Evolutionary conservation across 495 filamentous ascomycete genomes (phyloP).

Genomic region (Cercophora newfieldiana): DNA sequence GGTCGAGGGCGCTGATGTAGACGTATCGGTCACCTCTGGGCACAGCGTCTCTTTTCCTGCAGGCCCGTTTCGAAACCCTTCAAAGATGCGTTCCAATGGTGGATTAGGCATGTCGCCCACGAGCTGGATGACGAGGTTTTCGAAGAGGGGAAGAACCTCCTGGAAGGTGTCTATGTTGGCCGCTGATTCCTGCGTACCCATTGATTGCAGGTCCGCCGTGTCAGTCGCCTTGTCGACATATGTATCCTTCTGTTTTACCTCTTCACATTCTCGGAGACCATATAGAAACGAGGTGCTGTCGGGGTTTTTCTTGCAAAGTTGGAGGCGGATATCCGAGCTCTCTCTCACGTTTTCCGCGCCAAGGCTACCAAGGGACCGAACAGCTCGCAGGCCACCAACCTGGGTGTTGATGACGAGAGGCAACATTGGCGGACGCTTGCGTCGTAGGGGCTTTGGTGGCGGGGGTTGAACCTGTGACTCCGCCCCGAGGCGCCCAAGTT

Average conservation of each 20-base stretch:
- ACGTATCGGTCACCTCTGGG: not conserved
- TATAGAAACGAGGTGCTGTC: not conserved
- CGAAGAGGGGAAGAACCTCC: slow-evolving; percentile 41
- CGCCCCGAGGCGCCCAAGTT: not conserved
- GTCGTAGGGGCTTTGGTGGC: not conserved
- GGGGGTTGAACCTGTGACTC: not conserved
- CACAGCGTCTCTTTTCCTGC: slow-evolving; percentile 21
- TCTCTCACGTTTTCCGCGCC: not conserved
- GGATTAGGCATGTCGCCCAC: slow-evolving; percentile 29
- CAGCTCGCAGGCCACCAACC: not conserved
- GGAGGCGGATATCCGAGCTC: not conserved
- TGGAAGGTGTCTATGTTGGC: slow-evolving; percentile 23
- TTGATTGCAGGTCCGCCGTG: slow-evolving; percentile 1
- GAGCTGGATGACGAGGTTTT: slow-evolving; percentile 46
- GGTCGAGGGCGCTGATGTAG: not conserved
- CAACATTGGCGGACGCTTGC: slow-evolving; percentile 19
- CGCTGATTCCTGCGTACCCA: not conserved
- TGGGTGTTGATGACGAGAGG: slow-evolving; percentile 9
- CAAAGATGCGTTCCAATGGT: slow-evolving; percentile 34
- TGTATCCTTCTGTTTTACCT: not conserved
- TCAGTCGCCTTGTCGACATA: slow-evolving; percentile 27
- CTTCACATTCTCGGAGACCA: not conserved
- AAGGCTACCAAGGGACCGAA: not conserved
- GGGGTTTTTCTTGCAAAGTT: not conserved
- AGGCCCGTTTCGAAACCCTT: slow-evolving; percentile 28